Evolutionary conservation across 371 early-diverging fungal genomes (phyloP).

Genomic region (Mucor plumbeus): DNA sequence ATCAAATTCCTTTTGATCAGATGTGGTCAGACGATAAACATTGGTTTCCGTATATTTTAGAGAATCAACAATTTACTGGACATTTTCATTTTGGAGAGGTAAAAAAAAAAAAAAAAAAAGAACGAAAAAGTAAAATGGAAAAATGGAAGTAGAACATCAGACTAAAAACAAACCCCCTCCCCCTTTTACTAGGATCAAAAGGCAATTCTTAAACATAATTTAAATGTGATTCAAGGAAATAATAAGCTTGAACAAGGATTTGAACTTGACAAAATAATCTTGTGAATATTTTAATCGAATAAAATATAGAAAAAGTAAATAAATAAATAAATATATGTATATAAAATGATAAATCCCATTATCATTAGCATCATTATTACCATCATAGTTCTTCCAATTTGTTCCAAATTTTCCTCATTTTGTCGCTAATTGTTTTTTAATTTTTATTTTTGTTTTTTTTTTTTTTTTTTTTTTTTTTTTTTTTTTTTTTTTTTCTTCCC

Average conservation of each 20-base stretch:
- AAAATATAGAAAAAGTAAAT: background rate
- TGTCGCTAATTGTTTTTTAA: background rate
- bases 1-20: conserved; percentile 51
- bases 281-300: background rate
- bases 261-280: background rate
- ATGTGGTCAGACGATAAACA: conserved; percentile 65
- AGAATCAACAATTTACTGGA: conserved; percentile 33
- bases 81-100: conserved; percentile 37
- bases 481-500: background rate
- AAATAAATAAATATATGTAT: too few species aligned
- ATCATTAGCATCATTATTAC: background rate
- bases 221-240: background rate
- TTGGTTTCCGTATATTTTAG: conserved; percentile 54
- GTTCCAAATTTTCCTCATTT: background rate
- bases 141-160: too few species aligned
- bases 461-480: background rate
- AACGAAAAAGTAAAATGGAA: background rate
- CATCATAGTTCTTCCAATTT: background rate
- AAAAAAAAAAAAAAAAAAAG: background rate
- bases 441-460: background rate
- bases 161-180: background rate
- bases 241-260: background rate
- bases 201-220: conserved; percentile 14
- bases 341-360: too few species aligned
- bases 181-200: conserved; percentile 23